These are phyloP conservation scores for Euphorbia tirucalli DNA, from an alignment of 345 rosid species.

Conservation along the genomic window DNA sequence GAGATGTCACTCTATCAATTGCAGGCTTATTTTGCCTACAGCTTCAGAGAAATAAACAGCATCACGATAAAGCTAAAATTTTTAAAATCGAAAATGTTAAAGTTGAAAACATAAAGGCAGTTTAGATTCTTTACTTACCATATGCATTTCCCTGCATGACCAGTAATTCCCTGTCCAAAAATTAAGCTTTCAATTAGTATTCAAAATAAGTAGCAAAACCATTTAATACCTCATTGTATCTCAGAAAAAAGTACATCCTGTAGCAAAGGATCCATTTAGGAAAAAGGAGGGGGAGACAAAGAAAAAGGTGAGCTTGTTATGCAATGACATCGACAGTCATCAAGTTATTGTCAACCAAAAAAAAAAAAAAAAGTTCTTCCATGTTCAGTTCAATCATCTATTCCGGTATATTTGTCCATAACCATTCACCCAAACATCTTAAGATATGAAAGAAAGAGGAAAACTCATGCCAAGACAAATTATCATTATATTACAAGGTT, in stretches of 20 bases:
- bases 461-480: not conserved
- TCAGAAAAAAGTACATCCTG: not conserved
- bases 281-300: not conserved
- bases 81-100: conserved; percentile 8
- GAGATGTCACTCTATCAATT: conserved; percentile 19
- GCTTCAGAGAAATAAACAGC: conserved; percentile 30
- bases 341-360: not conserved
- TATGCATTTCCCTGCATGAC: conserved; percentile 36
- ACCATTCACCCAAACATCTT: not conserved
- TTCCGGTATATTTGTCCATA: not conserved
- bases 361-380: not conserved
- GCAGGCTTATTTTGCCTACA: conserved; percentile 28
- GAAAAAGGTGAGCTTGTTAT: not conserved
- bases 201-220: conserved; percentile 1
- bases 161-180: conserved; percentile 34
- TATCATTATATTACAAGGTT: not conserved
- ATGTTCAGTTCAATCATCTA: not conserved
- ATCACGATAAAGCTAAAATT: conserved; percentile 5
- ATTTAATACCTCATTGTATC: not conserved
- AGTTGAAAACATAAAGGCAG: not conserved
- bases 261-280: not conserved
- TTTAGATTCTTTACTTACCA: conserved; percentile 39
- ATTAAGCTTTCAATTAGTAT: conserved; percentile 3
- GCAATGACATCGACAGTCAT: not conserved
- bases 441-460: not conserved